These are phyloP conservation scores for Nakazawaea wyomingensis DNA, from an alignment of 805 yeast species.

Conservation along the genomic window DNA sequence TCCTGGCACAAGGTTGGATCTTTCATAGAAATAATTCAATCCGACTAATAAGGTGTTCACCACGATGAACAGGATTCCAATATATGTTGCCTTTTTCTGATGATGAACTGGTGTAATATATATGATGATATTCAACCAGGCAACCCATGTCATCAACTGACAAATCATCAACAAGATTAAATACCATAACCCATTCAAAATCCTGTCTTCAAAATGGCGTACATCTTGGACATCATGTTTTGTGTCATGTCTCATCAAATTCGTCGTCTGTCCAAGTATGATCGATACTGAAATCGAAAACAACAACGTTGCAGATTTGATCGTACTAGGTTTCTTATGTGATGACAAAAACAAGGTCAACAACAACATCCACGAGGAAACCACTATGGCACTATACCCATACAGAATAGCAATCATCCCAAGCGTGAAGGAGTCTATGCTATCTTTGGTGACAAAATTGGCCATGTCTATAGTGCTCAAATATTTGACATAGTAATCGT, in stretches of 20 bases:
- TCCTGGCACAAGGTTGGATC: not conserved
- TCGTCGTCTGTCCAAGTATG: constrained; percentile 40
- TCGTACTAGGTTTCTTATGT: constrained; percentile 51
- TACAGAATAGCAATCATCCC: constrained; percentile 42
- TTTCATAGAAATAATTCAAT: constrained; percentile 16
- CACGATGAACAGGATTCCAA: constrained; percentile 28
- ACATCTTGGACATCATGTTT: constrained; percentile 48
- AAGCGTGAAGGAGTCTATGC: constrained; percentile 28
- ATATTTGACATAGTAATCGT: not conserved
- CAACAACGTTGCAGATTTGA: constrained; percentile 53
- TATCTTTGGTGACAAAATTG: not conserved
- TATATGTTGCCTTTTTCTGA: constrained; percentile 23
- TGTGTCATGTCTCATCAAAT: constrained; percentile 46
- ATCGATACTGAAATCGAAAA: constrained; percentile 52
- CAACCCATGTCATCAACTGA: constrained; percentile 41
- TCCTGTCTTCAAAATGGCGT: constrained; percentile 28
- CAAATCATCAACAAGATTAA: constrained; percentile 36
- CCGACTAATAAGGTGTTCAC: constrained; percentile 22
- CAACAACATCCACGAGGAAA: constrained; percentile 68
- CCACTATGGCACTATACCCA: constrained; percentile 49
- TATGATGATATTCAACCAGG: constrained; percentile 48
- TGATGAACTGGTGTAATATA: constrained; percentile 29
- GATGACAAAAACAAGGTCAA: constrained; percentile 49
- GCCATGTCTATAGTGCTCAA: constrained; percentile 14
- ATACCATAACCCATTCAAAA: constrained; percentile 33